Evolutionary conservation across 345 rosid genomes (phyloP).

Genomic region (Viola odorata): DNA sequence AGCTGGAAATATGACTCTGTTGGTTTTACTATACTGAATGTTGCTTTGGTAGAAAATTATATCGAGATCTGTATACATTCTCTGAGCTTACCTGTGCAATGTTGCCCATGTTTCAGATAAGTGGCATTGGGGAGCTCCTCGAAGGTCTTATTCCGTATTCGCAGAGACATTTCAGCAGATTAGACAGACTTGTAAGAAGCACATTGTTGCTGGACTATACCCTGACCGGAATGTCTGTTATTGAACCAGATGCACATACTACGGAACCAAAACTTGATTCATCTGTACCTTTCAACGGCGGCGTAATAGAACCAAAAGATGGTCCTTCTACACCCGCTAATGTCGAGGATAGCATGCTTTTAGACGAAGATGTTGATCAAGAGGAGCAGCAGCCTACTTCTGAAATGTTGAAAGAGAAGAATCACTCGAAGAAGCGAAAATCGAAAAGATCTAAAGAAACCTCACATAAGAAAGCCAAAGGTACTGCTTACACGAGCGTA

Average conservation of each 20-base stretch:
- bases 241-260: conserved; percentile 46
- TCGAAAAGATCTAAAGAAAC: conserved; percentile 38
- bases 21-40: too few species aligned
- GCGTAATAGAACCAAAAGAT: conserved; percentile 10
- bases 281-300: conserved; percentile 10
- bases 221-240: conserved; percentile 71
- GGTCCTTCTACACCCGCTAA: conserved; percentile 4
- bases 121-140: conserved; percentile 73
- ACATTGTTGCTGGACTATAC: conserved; percentile 84
- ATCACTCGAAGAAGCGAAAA: conserved; percentile 49
- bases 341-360: conserved; percentile 1
- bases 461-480: conserved; percentile 59
- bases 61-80: background rate
- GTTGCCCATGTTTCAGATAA: conserved; percentile 39
- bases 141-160: conserved; percentile 90
- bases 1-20: too few species aligned
- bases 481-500: conserved; percentile 26
- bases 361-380: conserved; percentile 6
- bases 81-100: conserved; percentile 6
- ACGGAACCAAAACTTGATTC: conserved; percentile 7
- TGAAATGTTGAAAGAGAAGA: conserved; percentile 18
- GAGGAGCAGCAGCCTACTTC: conserved; percentile 25
- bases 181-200: conserved; percentile 85
- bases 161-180: conserved; percentile 80
- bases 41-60: background rate